Evolutionary conservation across 306 rosid species (phyloP).

Genomic region (Vigna trinervia): DNA sequence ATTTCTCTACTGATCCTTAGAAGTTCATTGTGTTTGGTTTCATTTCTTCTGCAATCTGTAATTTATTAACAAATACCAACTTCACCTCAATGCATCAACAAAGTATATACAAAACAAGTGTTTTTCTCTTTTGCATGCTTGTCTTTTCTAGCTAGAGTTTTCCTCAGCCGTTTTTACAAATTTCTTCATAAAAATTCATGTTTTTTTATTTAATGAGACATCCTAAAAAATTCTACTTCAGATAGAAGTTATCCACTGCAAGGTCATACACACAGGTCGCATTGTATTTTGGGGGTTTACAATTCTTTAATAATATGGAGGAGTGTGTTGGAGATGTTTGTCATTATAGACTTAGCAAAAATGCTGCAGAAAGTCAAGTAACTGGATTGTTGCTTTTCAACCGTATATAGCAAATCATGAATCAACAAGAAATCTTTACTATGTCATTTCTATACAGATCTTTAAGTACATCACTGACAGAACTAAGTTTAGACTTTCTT

Average conservation of each 20-base stretch:
- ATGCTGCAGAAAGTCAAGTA: slow-evolving; percentile 72
- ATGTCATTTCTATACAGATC: slow-evolving; percentile 59
- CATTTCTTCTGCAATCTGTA: slow-evolving; percentile 81
- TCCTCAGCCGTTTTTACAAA: too few relatives aligned
- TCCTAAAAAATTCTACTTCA: too few relatives aligned
- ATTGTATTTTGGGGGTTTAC: slow-evolving; percentile 92
- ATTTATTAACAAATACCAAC: not conserved
- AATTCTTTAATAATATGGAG: slow-evolving; percentile 59
- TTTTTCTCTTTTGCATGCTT: too few relatives aligned
- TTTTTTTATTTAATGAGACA: too few relatives aligned
- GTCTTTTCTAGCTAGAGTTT: too few relatives aligned
- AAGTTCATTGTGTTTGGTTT: slow-evolving; percentile 63
- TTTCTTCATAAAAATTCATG: too few relatives aligned
- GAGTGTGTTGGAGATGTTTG: slow-evolving; percentile 38
- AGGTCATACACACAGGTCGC: slow-evolving; percentile 93
- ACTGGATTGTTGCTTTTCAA: slow-evolving; percentile 92
- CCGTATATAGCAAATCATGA: slow-evolving; percentile 79
- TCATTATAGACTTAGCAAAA: slow-evolving; percentile 29
- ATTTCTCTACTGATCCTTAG: slow-evolving; percentile 56
- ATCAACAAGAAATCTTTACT: slow-evolving; percentile 75
- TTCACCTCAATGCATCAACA: not conserved
- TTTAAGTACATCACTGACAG: slow-evolving; percentile 51
- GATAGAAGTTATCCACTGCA: slow-evolving; percentile 80
- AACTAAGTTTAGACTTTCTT: slow-evolving; percentile 59
- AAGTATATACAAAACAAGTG: too few relatives aligned